Conservation (phyloP, 1,284 basidiomycete species). For the Cryptococcus neoformans region DNA sequence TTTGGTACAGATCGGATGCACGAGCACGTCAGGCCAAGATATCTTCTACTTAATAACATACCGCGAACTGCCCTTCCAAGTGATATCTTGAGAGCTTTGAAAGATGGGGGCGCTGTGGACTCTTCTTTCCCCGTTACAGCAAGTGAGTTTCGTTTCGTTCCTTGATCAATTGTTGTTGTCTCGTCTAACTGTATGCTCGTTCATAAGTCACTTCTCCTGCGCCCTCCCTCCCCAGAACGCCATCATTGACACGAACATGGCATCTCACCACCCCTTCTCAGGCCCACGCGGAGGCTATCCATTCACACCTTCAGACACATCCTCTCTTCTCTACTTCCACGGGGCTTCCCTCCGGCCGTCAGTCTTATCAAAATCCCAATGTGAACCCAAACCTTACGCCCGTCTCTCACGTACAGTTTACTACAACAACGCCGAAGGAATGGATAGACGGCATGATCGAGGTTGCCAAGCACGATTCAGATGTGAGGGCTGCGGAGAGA, state of each 20-base stretch:
- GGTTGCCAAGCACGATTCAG: background rate
- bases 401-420: background rate
- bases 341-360: background rate
- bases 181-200: background rate
- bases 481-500: background rate
- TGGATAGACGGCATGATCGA: constrained; percentile 4
- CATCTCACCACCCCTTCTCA: constrained; percentile 16
- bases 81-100: constrained; percentile 23
- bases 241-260: constrained; percentile 16
- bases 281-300: constrained; percentile 4
- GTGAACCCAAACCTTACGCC: background rate
- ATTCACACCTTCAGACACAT: constrained; percentile 9
- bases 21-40: background rate
- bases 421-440: background rate
- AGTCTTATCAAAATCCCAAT: background rate
- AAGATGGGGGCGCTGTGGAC: constrained; percentile 20
- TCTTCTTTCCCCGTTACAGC: constrained; percentile 16
- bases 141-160: constrained; percentile 16
- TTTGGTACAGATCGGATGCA: background rate
- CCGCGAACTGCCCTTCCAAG: constrained; percentile 18
- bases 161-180: background rate
- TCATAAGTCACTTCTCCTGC: constrained; percentile 21
- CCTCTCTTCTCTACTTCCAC: constrained; percentile 7
- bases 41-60: constrained; percentile 17
- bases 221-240: constrained; percentile 15